Base-by-base conservation (phyloP, 2,329 filamentous ascomycete species). In the Fusarium bactridioides region DNA sequence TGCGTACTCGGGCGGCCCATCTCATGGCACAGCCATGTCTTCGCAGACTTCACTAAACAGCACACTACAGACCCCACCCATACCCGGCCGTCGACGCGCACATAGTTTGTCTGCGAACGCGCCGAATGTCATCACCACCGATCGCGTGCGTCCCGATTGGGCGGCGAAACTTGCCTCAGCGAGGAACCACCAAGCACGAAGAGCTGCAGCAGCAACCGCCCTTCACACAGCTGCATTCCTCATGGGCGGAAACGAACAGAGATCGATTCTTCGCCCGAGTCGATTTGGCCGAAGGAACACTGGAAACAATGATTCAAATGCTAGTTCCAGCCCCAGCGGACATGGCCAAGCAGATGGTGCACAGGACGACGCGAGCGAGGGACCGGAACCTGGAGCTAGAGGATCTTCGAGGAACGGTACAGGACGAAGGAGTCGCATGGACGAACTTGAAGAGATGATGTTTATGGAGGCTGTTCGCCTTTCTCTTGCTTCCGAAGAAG, bases 401-500 rank as follows among this genome's bases (percentile, higher is more conserved):
- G 69, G 67, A 8, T 71, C 76, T 21, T 69, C 75, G 1, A 58
- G 77, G 4, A 72, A 66, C 41, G 56, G 72, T 6, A 74, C 75
- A 15, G 75, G 74, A 19, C 77, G 85, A 65, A 81, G 86, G 50
- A 80, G 79, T 62, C 87, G 94, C 35, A 90, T 97, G 79, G 94
- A 97, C 27, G 95, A 98, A 75, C 87, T 98, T 1, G 96, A 99
- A 80, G 95, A 97, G 54, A 93, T 99, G 85, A 99, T 99, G 96
- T 94, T 98, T 86, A 94, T 96, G 87, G 96, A 99, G 80, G 96
- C 96, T 1, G 97, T 99, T 53, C 88, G 96, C 43, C 82, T 97
- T 35, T 97, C 94, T 53, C 85, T 99, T n/a, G 94, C 93, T 1
- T 92, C 94, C 3, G 96, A 99, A 80, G 95, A 98, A 77, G 95